A percentile compares a stretch with the other conserved stretches of the same genome.
phyloP scores from a whole-genome alignment of 306 rosid species.

The Fagus sylvatica region DNA sequence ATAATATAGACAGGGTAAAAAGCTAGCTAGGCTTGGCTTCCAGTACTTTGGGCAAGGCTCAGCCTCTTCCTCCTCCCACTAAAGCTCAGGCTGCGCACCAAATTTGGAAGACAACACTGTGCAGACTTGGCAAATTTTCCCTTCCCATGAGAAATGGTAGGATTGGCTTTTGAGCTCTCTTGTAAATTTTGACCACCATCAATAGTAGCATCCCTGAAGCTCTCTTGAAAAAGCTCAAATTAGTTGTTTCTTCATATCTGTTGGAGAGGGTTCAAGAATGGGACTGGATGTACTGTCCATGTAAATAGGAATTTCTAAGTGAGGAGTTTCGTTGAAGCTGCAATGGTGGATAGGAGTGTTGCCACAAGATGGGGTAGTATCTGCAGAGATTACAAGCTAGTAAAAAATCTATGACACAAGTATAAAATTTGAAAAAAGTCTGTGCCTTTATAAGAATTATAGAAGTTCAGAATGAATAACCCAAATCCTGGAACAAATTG shows the following conservation, averaged over 20 bases:
- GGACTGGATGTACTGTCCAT: not conserved
- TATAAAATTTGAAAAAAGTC: not conserved
- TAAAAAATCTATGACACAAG: not conserved
- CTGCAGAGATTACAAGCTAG: constrained; percentile 24
- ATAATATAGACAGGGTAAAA: not conserved
- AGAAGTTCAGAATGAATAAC: too few relatives aligned
- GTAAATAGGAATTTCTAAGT: not conserved
- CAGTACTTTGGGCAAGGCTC: constrained; percentile 11
- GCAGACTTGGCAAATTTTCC: constrained; percentile 30
- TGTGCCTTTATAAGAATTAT: not conserved
- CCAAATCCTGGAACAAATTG: not conserved
- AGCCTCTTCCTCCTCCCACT: constrained; percentile 32
- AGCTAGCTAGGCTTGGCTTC: not conserved
- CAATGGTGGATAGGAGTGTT: constrained; percentile 21
- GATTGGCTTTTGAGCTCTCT: constrained; percentile 6
- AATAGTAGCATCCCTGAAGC: constrained; percentile 9
- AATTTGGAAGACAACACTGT: constrained; percentile 35
- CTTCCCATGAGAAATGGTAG: constrained; percentile 2
- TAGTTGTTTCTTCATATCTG: constrained; percentile 35
- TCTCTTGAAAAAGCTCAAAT: constrained; percentile 47
- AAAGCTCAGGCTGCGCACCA: constrained; percentile 36
- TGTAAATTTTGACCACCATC: constrained; percentile 13
- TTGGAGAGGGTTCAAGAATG: not conserved
- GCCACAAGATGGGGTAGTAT: constrained; percentile 30
- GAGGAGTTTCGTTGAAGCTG: not conserved